Conservation (phyloP, 805 yeast species). For the Metschnikowia lachancei region DNA sequence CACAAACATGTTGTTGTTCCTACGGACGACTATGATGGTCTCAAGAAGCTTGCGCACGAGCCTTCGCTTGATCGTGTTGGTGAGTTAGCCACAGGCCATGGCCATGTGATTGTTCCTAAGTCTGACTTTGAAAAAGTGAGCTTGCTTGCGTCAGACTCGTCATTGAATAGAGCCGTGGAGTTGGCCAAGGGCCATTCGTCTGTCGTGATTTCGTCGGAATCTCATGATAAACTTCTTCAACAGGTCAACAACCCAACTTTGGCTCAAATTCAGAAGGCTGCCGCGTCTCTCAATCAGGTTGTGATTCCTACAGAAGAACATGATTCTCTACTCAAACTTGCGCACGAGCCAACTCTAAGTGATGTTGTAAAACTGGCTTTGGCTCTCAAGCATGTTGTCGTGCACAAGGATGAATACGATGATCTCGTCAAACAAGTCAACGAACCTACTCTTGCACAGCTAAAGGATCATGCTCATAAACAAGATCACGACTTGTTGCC, state of each 20-base stretch:
- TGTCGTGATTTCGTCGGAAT: constrained; percentile 30
- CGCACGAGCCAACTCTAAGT: constrained; percentile 20
- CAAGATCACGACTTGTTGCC: constrained; percentile 7
- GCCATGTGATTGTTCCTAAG: constrained; percentile 4
- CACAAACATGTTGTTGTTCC: constrained; percentile 12
- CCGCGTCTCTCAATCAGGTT: constrained; percentile 17
- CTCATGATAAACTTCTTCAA: constrained; percentile 22
- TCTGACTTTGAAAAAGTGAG: constrained; percentile 6
- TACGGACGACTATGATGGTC: neutral
- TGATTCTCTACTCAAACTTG: constrained; percentile 2
- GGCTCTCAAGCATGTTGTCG: constrained; percentile 10
- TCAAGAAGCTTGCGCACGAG: constrained; percentile 8
- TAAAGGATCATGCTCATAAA: constrained; percentile 8
- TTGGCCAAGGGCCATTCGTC: constrained; percentile 33
- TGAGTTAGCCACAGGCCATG: constrained; percentile 7
- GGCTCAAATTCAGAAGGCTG: constrained; percentile 20
- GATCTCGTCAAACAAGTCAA: constrained; percentile 6
- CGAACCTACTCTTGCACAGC: constrained; percentile 9
- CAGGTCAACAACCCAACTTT: constrained; percentile 18
- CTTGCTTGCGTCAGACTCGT: neutral
- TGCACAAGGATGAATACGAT: constrained; percentile 13
- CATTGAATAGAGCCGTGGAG: constrained; percentile 8
- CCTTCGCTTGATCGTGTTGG: constrained; percentile 11
- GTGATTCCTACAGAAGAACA: constrained; percentile 16
- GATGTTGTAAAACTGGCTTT: constrained; percentile 19